A percentile compares a stretch with the other conserved stretches of the same genome.
These are phyloP conservation scores for Chenopodium formosanum DNA, from an alignment of 148 eudicot species.

Conservation along the genomic window DNA sequence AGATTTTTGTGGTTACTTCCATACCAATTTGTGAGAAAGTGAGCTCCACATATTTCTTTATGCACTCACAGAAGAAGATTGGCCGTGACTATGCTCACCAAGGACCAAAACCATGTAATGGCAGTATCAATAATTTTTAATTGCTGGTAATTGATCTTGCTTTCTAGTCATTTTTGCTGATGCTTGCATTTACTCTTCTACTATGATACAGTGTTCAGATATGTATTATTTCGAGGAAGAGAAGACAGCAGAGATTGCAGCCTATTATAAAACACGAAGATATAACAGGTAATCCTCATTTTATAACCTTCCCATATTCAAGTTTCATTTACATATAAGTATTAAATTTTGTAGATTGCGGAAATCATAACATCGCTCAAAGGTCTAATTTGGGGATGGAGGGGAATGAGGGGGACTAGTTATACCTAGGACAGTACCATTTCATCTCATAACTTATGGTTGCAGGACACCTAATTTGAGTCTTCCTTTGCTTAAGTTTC, in stretches of 20 bases:
- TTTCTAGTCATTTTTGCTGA: not conserved
- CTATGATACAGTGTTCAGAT: not conserved
- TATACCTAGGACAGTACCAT: not conserved
- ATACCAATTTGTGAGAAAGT: not conserved
- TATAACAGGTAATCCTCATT: not conserved
- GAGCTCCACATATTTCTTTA: not conserved
- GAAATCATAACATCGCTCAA: not conserved
- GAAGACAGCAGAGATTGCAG: slow-evolving; percentile 2
- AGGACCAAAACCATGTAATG: not conserved
- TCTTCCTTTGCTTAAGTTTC: not conserved
- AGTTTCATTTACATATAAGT: not conserved
- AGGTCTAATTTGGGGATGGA: not conserved
- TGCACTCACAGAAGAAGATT: not conserved
- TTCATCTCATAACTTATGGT: not conserved
- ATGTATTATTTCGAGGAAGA: not conserved
- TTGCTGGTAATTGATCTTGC: not conserved
- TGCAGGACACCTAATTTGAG: not conserved
- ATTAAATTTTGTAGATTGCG: not conserved
- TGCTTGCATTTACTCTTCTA: not conserved
- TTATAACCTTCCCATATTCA: not conserved
- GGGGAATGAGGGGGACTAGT: not conserved
- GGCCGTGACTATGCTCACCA: not conserved
- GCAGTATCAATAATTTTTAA: too few species aligned
- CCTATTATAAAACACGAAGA: not conserved
- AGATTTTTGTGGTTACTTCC: not conserved